Evolutionary conservation across 2,329 filamentous ascomycete genomes (phyloP).

Genomic region (Sporothrix mexicana): DNA sequence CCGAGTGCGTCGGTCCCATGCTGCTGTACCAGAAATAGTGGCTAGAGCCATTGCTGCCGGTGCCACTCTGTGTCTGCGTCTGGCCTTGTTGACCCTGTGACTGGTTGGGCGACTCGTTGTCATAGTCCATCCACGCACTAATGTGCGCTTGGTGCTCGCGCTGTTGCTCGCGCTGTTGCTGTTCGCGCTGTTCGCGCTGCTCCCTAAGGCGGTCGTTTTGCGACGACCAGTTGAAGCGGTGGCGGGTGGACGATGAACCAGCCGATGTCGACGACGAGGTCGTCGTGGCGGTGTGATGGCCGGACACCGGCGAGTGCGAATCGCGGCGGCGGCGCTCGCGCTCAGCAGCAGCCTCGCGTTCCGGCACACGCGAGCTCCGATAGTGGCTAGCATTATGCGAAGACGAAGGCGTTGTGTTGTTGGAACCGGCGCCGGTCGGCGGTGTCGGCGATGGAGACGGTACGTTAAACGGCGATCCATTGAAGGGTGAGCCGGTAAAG

Average conservation of each 20-base stretch:
- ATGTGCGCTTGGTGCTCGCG: slow-evolving; percentile 20
- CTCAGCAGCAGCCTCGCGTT: slow-evolving; percentile 28
- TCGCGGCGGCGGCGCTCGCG: slow-evolving; percentile 36
- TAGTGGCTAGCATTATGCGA: slow-evolving; percentile 25
- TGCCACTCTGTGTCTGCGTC: background rate
- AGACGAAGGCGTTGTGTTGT: slow-evolving; percentile 19
- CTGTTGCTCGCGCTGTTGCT: background rate
- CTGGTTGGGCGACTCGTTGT: background rate
- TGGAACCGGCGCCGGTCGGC: background rate
- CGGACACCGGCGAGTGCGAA: slow-evolving; percentile 36
- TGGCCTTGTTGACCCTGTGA: background rate
- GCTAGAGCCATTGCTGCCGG: slow-evolving; percentile 9
- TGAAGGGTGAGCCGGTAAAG: slow-evolving; percentile 11
- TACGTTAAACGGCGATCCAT: background rate
- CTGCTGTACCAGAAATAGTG: slow-evolving; percentile 27
- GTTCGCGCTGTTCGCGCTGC: slow-evolving; percentile 12
- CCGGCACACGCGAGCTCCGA: slow-evolving; percentile 33
- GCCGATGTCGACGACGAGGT: background rate
- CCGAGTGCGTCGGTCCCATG: slow-evolving; percentile 13
- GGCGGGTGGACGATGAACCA: background rate
- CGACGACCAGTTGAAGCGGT: background rate
- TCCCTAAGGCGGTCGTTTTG: background rate
- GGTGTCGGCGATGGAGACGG: slow-evolving; percentile 9
- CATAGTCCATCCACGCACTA: slow-evolving; percentile 26
- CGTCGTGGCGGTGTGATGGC: background rate